Conservation (phyloP, 495 filamentous ascomycete species). For the Hypomontagnella submonticulosa region DNA sequence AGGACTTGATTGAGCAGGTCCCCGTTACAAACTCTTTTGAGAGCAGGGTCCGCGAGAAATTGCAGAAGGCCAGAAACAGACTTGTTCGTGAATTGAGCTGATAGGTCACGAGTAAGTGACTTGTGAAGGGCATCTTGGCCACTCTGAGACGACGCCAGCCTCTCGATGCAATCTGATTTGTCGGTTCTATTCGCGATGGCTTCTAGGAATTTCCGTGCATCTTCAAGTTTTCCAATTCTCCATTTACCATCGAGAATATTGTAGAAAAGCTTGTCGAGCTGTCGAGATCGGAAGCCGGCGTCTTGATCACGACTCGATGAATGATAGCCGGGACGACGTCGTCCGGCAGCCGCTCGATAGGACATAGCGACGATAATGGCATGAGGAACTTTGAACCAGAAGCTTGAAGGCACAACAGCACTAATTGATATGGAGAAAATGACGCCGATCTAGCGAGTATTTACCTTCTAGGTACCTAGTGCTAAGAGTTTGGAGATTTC, state of each 20-base stretch:
- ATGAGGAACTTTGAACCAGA: not conserved
- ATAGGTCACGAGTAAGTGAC: conserved; percentile 62
- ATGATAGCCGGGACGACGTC: not conserved
- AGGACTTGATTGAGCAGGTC: conserved; percentile 66
- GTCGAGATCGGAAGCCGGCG: conserved; percentile 11
- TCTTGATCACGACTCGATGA: conserved; percentile 12
- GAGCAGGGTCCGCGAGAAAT: conserved; percentile 52
- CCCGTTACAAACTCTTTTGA: conserved; percentile 67
- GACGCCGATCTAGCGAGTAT: too few relatives aligned
- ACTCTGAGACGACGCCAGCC: conserved; percentile 60
- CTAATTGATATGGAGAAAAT: too few relatives aligned
- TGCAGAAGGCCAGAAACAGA: conserved; percentile 50
- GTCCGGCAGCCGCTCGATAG: conserved; percentile 6
- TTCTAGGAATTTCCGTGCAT: conserved; percentile 70
- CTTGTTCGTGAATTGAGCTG: conserved; percentile 62
- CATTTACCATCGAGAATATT: conserved; percentile 45
- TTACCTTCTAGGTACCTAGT: too few relatives aligned
- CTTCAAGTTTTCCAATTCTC: conserved; percentile 36
- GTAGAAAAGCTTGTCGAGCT: conserved; percentile 46
- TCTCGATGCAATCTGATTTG: conserved; percentile 63
- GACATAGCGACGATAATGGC: conserved; percentile 13
- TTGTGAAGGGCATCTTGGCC: conserved; percentile 61
- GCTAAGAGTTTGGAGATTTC: too few relatives aligned
- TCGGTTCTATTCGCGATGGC: conserved; percentile 63
- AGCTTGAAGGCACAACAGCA: not conserved